Evolutionary conservation across 345 rosid genomes (phyloP).

Genomic region (Bruguiera sexangula): DNA sequence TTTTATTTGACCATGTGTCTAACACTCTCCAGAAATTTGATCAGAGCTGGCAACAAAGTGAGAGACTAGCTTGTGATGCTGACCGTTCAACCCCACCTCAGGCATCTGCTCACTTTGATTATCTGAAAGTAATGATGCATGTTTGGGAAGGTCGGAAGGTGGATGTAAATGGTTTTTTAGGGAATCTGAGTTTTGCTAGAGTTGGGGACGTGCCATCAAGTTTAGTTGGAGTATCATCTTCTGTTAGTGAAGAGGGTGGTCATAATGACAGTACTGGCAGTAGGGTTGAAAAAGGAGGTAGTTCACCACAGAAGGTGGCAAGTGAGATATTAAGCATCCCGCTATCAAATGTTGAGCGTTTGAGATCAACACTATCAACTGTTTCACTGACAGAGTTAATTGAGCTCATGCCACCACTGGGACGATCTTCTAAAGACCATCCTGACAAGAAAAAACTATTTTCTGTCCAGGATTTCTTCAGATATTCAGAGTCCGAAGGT

Average conservation of each 20-base stretch:
- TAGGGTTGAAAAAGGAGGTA: slow-evolving; percentile 54
- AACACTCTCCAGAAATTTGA: slow-evolving; percentile 69
- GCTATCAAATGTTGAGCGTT: slow-evolving; percentile 84
- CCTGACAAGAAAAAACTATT: slow-evolving; percentile 96
- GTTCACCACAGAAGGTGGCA: slow-evolving; percentile 63
- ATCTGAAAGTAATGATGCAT: slow-evolving; percentile 43
- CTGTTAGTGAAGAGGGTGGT: slow-evolving; percentile 54
- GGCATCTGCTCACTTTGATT: slow-evolving; percentile 38
- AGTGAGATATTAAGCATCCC: slow-evolving; percentile 80
- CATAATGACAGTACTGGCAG: slow-evolving; percentile 39
- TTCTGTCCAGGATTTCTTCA: slow-evolving; percentile 97
- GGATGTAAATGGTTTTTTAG: slow-evolving; percentile 71
- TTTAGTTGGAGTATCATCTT: slow-evolving; percentile 65
- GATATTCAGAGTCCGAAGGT: slow-evolving; percentile 98
- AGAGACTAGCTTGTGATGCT: slow-evolving; percentile 18
- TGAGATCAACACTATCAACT: slow-evolving; percentile 75
- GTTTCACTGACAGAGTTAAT: slow-evolving; percentile 75
- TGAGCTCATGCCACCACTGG: slow-evolving; percentile 79
- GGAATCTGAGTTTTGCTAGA: slow-evolving; percentile 82
- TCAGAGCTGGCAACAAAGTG: slow-evolving; percentile 40
- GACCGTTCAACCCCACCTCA: slow-evolving; percentile 24
- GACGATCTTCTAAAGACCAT: slow-evolving; percentile 70
- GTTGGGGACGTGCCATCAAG: slow-evolving; percentile 84
- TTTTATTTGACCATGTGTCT: slow-evolving; percentile 48
- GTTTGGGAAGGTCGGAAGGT: slow-evolving; percentile 79